Evolutionary conservation across 192 early-diverging fungal species (phyloP).

Genomic region (Backusella australiensis): DNA sequence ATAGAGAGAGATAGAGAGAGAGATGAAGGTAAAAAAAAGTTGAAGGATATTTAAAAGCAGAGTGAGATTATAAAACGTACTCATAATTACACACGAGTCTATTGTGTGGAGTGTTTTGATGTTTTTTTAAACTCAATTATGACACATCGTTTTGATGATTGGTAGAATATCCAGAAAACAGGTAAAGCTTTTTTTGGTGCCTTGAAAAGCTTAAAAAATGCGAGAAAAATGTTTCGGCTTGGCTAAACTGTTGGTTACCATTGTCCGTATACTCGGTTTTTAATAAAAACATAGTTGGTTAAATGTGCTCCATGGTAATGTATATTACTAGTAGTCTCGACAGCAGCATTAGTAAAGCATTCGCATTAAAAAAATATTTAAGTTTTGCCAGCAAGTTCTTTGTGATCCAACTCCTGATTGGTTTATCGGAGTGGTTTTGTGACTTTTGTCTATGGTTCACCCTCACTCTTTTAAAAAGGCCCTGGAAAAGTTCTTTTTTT

Average conservation of each 20-base stretch:
- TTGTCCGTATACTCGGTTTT: neutral
- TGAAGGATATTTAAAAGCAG: neutral
- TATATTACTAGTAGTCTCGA: neutral
- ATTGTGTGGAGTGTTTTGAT: neutral
- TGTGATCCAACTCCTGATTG: neutral
- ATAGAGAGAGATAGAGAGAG: neutral
- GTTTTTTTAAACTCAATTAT: neutral
- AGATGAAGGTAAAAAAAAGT: neutral
- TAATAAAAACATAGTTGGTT: neutral
- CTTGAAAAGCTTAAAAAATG: neutral
- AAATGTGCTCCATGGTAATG: neutral
- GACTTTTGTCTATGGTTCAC: neutral
- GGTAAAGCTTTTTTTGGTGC: neutral
- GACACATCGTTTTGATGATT: neutral
- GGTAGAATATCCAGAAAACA: neutral
- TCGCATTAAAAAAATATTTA: neutral
- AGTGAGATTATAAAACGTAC: neutral
- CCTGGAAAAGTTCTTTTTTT: constrained; percentile 9
- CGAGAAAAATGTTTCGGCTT: neutral
- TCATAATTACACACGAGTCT: neutral
- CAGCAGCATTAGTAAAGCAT: neutral
- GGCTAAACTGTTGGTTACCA: neutral
- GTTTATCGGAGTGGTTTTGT: neutral
- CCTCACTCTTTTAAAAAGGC: neutral
- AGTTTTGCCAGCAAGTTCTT: constrained; percentile 2